These are phyloP conservation scores for Mycogone perniciosa DNA, from an alignment of 2,329 filamentous ascomycete species.

Conservation along the genomic window DNA sequence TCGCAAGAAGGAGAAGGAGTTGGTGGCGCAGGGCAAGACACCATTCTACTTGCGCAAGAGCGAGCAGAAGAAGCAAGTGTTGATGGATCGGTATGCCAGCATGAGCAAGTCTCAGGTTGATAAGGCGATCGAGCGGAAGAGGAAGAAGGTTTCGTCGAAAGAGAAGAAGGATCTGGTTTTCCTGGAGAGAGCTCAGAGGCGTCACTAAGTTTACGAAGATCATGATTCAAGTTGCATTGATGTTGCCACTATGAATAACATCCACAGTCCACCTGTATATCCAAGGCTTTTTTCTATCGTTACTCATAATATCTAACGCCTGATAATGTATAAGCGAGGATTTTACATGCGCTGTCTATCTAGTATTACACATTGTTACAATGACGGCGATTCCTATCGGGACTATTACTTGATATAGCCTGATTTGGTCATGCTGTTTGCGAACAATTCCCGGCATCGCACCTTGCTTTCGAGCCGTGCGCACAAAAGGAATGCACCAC, in stretches of 20 bases:
- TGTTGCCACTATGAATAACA: not conserved
- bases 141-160: constrained; percentile 82
- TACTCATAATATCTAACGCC: too few species aligned
- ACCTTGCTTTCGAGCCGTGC: constrained; percentile 80
- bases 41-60: constrained; percentile 91
- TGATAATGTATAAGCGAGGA: too few species aligned
- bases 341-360: not conserved
- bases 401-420: constrained; percentile 21
- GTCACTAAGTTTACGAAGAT: constrained; percentile 4
- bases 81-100: constrained; percentile 71
- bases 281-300: not conserved
- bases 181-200: constrained; percentile 25
- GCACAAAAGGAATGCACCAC: constrained; percentile 89
- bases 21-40: constrained; percentile 80
- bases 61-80: constrained; percentile 80
- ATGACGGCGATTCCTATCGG: not conserved
- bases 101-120: constrained; percentile 85
- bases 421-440: constrained; percentile 40
- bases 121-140: constrained; percentile 73
- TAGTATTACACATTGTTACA: not conserved
- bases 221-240: not conserved
- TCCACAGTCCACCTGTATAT: not conserved
- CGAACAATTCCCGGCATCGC: constrained; percentile 73
- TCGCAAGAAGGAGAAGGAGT: constrained; percentile 73
- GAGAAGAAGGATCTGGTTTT: constrained; percentile 68